Percentiles rank a stretch among this genome's conserved stretches.
These are phyloP conservation scores for Aspergillus costaricaensis DNA, from an alignment of 2,329 filamentous ascomycete species.

Conservation along the genomic window DNA sequence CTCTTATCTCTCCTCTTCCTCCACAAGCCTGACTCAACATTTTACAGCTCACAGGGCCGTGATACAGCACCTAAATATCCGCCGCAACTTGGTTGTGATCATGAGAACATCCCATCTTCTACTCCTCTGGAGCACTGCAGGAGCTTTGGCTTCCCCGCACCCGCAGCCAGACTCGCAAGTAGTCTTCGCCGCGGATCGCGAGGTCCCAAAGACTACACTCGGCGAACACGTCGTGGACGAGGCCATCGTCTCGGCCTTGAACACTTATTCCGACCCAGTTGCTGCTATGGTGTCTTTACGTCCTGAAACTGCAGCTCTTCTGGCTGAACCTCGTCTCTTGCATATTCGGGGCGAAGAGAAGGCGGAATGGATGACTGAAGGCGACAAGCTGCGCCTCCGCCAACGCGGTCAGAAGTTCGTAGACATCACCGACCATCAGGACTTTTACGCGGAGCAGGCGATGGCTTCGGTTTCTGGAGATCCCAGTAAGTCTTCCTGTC, in stretches of 20 bases:
- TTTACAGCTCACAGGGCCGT: no score
- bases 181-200: neutral
- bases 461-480: neutral
- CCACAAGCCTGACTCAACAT: neutral
- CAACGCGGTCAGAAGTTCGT: slow-evolving; percentile 3
- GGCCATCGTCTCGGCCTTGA: neutral
- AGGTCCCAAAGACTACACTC: neutral
- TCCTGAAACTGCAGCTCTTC: neutral
- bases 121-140: neutral
- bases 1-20: neutral
- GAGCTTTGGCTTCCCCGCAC: neutral
- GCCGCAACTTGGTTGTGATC: neutral
- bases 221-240: neutral
- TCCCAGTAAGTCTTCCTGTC: neutral
- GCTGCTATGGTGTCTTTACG: neutral
- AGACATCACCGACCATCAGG: neutral
- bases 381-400: slow-evolving; percentile 5
- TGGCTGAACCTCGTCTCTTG: slow-evolving; percentile 1
- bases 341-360: neutral
- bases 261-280: neutral
- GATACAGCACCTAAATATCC: neutral
- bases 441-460: neutral
- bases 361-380: slow-evolving; percentile 8
- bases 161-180: neutral
- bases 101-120: neutral